Percentiles rank a stretch among this genome's conserved stretches.
Evolutionary conservation across 192 early-diverging fungal genomes (phyloP).

Genomic region (Backusella australiensis): DNA sequence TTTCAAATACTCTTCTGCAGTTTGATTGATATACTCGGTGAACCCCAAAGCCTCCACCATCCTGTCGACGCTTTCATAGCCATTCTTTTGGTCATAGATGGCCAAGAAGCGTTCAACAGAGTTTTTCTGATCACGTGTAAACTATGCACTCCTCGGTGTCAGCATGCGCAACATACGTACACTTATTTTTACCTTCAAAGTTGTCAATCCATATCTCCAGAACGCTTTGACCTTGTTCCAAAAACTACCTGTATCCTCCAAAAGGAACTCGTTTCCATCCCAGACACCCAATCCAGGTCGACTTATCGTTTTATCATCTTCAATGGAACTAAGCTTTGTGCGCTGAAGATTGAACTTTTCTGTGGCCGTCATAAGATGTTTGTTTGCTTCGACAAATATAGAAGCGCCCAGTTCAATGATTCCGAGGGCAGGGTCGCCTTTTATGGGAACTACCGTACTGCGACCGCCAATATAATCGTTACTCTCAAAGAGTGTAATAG

Average conservation of each 20-base stretch:
- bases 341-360: slow-evolving; percentile 49
- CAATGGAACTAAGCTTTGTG: slow-evolving; percentile 20
- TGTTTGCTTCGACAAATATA: slow-evolving; percentile 59
- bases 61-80: slow-evolving; percentile 15
- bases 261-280: slow-evolving; percentile 54
- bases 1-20: slow-evolving; percentile 39
- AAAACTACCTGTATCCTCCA: slow-evolving; percentile 45
- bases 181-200: slow-evolving; percentile 39
- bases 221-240: slow-evolving; percentile 42
- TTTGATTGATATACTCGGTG: slow-evolving; percentile 10
- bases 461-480: slow-evolving; percentile 56
- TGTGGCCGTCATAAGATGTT: slow-evolving; percentile 50
- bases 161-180: neutral
- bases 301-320: slow-evolving; percentile 17
- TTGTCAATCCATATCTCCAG: slow-evolving; percentile 43
- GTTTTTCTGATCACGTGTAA: neutral
- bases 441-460: slow-evolving; percentile 26
- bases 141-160: neutral
- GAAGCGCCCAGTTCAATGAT: slow-evolving; percentile 61
- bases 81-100: slow-evolving; percentile 34
- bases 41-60: slow-evolving; percentile 35
- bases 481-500: slow-evolving; percentile 56
- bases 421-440: slow-evolving; percentile 21
- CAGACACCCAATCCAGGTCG: slow-evolving; percentile 34
- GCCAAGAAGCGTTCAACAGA: slow-evolving; percentile 26